These are phyloP conservation scores for Hypsizygus marmoreus DNA, from an alignment of 768 basidiomycete genomes.

Conservation along the genomic window DNA sequence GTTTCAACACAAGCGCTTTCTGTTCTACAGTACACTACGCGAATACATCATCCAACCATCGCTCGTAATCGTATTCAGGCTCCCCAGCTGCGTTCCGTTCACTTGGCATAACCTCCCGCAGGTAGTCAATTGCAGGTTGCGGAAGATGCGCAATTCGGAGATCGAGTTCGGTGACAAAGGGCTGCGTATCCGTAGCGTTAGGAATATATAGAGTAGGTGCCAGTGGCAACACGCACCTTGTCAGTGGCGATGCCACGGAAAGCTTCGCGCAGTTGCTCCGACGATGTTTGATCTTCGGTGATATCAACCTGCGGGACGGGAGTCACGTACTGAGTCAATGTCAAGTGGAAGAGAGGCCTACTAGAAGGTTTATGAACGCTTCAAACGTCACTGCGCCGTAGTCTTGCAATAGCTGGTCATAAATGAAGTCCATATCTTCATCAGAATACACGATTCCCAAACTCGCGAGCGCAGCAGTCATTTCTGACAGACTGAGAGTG, in stretches of 20 bases:
- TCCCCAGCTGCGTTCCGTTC: constrained; percentile 55
- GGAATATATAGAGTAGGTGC: constrained; percentile 2
- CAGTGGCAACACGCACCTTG: constrained; percentile 57
- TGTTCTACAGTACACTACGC: constrained; percentile 35
- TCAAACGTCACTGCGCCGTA: constrained; percentile 92
- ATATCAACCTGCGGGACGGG: constrained; percentile 74
- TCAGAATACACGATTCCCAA: constrained; percentile 93
- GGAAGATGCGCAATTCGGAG: constrained; percentile 84
- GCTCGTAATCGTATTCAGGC: constrained; percentile 77
- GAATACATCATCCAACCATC: constrained; percentile 82
- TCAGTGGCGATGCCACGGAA: constrained; percentile 91
- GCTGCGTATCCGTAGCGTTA: constrained; percentile 47
- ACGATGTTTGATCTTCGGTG: constrained; percentile 92
- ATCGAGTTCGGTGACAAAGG: constrained; percentile 92
- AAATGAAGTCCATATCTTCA: constrained; percentile 84
- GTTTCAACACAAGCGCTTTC: constrained; percentile 15
- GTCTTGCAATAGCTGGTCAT: constrained; percentile 72
- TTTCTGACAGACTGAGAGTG: constrained; percentile 80
- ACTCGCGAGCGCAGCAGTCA: constrained; percentile 93
- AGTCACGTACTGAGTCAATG: constrained; percentile 2
- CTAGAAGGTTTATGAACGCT: constrained; percentile 92
- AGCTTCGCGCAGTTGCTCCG: constrained; percentile 88
- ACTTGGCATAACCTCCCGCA: constrained; percentile 80
- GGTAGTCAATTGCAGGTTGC: constrained; percentile 71
- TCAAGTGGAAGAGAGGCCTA: constrained; percentile 33